Percentiles rank a stretch among this genome's conserved stretches.
Conservation (phyloP, 306 rosid species). For the Clitoria ternatea region DNA sequence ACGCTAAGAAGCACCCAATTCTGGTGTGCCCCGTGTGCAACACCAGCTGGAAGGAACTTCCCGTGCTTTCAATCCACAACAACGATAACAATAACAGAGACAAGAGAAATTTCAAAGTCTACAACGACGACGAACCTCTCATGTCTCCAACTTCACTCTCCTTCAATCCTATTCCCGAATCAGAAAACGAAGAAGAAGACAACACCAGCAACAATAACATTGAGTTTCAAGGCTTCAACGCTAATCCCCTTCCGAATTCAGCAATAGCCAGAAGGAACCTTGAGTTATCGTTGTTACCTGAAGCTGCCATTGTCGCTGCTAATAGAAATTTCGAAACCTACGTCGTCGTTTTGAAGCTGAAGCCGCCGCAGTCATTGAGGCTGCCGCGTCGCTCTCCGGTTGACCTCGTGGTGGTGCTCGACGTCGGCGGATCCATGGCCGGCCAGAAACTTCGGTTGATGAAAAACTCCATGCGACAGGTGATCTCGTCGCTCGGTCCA, state of each 20-base stretch:
- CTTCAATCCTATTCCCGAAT: constrained; percentile 90
- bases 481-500: constrained; percentile 59
- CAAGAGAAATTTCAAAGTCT: constrained; percentile 47
- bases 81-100: constrained; percentile 26
- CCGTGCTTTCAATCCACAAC: constrained; percentile 47
- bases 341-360: constrained; percentile 64
- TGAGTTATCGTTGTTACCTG: constrained; percentile 56
- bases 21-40: constrained; percentile 75
- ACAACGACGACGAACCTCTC: constrained; percentile 88
- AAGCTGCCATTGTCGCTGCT: constrained; percentile 70
- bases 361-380: constrained; percentile 39
- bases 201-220: constrained; percentile 14
- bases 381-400: constrained; percentile 49
- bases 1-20: constrained; percentile 52
- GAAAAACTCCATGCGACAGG: constrained; percentile 62
- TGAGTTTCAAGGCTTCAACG: constrained; percentile 67
- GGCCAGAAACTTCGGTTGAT: constrained; percentile 54
- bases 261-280: constrained; percentile 27
- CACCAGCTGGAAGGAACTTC: constrained; percentile 75
- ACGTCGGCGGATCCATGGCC: constrained; percentile 54
- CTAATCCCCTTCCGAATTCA: constrained; percentile 21
- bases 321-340: constrained; percentile 60
- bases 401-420: constrained; percentile 71
- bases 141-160: constrained; percentile 62
- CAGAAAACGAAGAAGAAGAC: constrained; percentile 64